Evolutionary conservation across 1,139 yeast genomes (phyloP).

Genomic region (Meyerozyma sp.): DNA sequence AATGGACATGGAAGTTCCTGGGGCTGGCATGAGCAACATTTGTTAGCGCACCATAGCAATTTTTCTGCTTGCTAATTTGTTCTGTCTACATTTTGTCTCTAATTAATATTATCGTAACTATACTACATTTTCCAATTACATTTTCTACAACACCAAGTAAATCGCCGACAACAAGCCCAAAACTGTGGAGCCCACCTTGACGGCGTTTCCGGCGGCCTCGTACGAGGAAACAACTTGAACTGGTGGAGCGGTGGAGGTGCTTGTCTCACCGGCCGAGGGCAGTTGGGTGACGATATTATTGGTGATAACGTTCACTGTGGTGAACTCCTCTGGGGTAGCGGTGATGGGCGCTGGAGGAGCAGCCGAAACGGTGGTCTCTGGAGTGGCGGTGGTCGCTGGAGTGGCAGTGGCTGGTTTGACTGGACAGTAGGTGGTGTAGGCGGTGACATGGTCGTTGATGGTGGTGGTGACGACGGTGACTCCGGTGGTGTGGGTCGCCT

Average conservation of each 20-base stretch:
- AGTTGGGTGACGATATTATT: slow-evolving; percentile 18
- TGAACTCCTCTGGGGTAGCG: slow-evolving; percentile 2
- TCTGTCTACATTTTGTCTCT: not conserved
- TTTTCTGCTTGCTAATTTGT: no score
- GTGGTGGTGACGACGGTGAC: slow-evolving; percentile 4
- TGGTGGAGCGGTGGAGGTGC: slow-evolving; percentile 5
- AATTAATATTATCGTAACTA: not conserved
- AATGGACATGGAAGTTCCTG: not conserved
- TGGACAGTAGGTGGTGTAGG: slow-evolving; percentile 7
- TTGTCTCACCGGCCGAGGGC: slow-evolving; percentile 6
- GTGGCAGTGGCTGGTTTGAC: slow-evolving; percentile 3
- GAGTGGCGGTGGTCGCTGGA: slow-evolving; percentile 3
- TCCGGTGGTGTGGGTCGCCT: slow-evolving; percentile 5
- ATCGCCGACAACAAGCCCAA: slow-evolving; percentile 9
- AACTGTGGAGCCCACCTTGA: slow-evolving; percentile 5
- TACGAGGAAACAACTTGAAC: slow-evolving; percentile 9
- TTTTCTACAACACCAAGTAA: slow-evolving; percentile 5
- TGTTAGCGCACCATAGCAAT: not conserved
- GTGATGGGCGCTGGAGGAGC: slow-evolving; percentile 2
- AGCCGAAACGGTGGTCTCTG: slow-evolving; percentile 3
- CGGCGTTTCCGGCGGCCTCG: slow-evolving; percentile 13
- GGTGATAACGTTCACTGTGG: slow-evolving; percentile 20
- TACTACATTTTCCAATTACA: not conserved
- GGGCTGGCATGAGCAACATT: not conserved
- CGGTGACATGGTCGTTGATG: slow-evolving; percentile 6